phyloP scores from a whole-genome alignment of 2,329 filamentous ascomycete species.

The Fusarium sp. region DNA sequence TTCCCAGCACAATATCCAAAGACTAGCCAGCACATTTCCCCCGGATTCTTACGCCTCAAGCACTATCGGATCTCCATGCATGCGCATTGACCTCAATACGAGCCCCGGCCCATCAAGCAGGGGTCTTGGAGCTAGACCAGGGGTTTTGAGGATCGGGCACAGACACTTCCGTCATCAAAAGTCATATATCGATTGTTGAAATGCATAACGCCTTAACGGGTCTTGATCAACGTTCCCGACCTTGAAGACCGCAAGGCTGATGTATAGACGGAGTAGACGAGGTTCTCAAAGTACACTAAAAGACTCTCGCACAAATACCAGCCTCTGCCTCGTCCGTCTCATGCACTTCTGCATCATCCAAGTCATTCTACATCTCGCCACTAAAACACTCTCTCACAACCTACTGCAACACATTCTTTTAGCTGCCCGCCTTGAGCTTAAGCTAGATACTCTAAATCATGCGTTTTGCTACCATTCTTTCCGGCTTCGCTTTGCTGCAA shows the following conservation, averaged over 20 bases:
- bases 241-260: not conserved
- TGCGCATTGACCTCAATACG: too few relatives aligned
- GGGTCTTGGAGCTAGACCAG: not conserved
- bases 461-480: slow-evolving; percentile 24
- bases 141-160: not conserved
- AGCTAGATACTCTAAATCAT: slow-evolving; percentile 18
- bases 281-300: not conserved
- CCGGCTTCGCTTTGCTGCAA: slow-evolving; percentile 17
- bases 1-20: too few relatives aligned
- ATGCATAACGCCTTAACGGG: not conserved
- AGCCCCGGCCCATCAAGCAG: too few relatives aligned
- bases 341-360: not conserved
- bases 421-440: slow-evolving; percentile 3
- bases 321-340: not conserved
- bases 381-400: slow-evolving; percentile 5
- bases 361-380: not conserved
- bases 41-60: too few relatives aligned
- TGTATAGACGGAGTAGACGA: not conserved
- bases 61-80: too few relatives aligned
- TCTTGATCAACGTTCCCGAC: not conserved
- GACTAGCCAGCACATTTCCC: too few relatives aligned
- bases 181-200: not conserved
- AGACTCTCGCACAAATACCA: slow-evolving; percentile 2
- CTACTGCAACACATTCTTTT: slow-evolving; percentile 1
- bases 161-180: not conserved